Evolutionary conservation across 106 monocot genomes (phyloP).

Genomic region (Hemerocallis citrina): DNA sequence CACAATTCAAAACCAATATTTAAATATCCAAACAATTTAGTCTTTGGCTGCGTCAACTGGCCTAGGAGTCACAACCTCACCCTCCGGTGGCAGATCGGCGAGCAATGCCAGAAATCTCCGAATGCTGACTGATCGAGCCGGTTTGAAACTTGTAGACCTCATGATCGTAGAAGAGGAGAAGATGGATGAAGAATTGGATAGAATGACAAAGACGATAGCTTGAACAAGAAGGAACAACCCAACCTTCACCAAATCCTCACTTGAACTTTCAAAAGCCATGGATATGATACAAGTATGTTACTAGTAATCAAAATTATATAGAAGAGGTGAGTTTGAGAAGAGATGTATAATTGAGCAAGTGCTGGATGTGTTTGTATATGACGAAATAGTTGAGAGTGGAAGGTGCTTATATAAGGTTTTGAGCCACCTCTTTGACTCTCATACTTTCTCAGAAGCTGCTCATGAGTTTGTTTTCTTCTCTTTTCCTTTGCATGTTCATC

Average conservation of each 20-base stretch:
- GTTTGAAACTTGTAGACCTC: background rate
- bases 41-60: background rate
- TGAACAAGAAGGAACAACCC: conserved; percentile 8
- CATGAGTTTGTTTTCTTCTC: no score
- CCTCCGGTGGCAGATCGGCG: background rate
- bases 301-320: no score
- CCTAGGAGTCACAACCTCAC: background rate
- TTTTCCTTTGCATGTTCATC: no score
- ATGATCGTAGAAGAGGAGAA: background rate
- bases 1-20: no score
- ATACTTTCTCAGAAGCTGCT: background rate
- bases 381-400: background rate
- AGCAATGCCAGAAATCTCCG: conserved; percentile 1
- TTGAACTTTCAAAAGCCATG: background rate
- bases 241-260: background rate
- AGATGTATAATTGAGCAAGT: background rate
- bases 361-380: background rate
- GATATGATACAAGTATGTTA: no score
- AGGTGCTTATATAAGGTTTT: background rate
- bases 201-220: conserved; percentile 9
- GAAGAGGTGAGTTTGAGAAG: no score
- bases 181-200: conserved; percentile 5
- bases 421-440: background rate
- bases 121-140: background rate
- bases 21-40: no score